A percentile compares a stretch with the other conserved stretches of the same genome.
Conservation (phyloP, 176 grass and related monocot species). For the Echinochloa phyllopogon region DNA sequence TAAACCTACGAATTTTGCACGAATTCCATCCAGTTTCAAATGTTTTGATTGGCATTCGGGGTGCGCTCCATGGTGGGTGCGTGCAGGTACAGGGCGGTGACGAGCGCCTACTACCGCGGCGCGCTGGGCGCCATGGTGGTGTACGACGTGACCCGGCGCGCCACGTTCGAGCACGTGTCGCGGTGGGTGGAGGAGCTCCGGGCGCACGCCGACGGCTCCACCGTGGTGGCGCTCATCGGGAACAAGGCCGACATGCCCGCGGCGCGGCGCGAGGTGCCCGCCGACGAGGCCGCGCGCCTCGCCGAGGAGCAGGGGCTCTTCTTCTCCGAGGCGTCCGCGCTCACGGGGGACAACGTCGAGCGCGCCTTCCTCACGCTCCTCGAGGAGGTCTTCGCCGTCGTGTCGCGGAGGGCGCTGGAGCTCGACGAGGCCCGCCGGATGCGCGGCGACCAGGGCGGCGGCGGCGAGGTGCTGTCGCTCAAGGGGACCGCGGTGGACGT, state of each 20-base stretch:
- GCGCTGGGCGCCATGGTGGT: slow-evolving; percentile 81
- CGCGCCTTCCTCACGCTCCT: slow-evolving; percentile 68
- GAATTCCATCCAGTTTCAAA: neutral
- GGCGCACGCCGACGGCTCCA: slow-evolving; percentile 66
- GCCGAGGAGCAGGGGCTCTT: slow-evolving; percentile 75
- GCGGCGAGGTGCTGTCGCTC: slow-evolving; percentile 49
- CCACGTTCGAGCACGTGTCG: slow-evolving; percentile 70
- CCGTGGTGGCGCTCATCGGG: slow-evolving; percentile 67
- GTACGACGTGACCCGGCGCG: slow-evolving; percentile 70
- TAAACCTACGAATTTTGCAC: neutral
- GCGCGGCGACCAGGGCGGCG: neutral
- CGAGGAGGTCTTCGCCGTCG: slow-evolving; percentile 73
- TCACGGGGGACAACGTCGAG: slow-evolving; percentile 70
- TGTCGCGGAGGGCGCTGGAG: slow-evolving; percentile 65
- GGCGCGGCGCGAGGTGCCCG: slow-evolving; percentile 47
- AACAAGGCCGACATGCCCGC: slow-evolving; percentile 72
- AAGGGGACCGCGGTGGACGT: slow-evolving; percentile 60
- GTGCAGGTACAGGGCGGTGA: slow-evolving; percentile 70
- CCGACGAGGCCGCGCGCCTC: slow-evolving; percentile 62
- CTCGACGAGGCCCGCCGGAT: slow-evolving; percentile 53
- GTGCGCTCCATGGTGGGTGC: neutral
- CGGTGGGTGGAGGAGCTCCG: slow-evolving; percentile 81
- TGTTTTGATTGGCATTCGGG: neutral
- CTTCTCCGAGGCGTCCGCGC: slow-evolving; percentile 78
- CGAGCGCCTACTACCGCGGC: slow-evolving; percentile 81